These are phyloP conservation scores for Oryza officinalis DNA, from an alignment of 176 grass and related monocot genomes.

Conservation along the genomic window DNA sequence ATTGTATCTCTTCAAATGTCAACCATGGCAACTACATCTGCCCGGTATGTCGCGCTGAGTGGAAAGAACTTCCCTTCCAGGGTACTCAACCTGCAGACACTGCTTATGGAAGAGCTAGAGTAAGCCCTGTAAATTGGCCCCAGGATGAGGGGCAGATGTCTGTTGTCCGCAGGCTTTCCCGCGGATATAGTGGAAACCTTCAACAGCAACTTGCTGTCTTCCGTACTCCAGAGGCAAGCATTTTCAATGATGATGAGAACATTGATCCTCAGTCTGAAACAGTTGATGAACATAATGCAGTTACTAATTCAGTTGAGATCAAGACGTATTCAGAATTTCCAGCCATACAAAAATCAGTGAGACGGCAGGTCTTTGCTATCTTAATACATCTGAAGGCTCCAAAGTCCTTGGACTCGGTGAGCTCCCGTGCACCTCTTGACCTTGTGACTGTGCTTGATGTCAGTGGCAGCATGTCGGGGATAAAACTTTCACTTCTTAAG, in stretches of 20 bases:
- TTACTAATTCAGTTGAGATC: constrained; percentile 54
- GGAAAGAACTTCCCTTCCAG: constrained; percentile 81
- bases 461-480: constrained; percentile 92
- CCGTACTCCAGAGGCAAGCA: constrained; percentile 38
- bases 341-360: constrained; percentile 46
- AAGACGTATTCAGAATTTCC: constrained; percentile 61
- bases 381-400: constrained; percentile 95
- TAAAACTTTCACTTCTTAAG: constrained; percentile 82
- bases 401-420: constrained; percentile 19
- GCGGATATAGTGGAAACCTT: constrained; percentile 42
- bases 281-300: background rate
- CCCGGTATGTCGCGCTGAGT: constrained; percentile 77
- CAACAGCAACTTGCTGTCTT: constrained; percentile 42
- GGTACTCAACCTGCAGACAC: constrained; percentile 41
- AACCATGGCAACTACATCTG: constrained; percentile 77
- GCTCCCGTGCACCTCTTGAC: constrained; percentile 75
- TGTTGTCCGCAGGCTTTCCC: constrained; percentile 49
- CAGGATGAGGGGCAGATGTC: constrained; percentile 54
- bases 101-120: constrained; percentile 62
- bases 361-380: constrained; percentile 54
- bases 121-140: constrained; percentile 61
- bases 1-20: constrained; percentile 89
- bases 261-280: constrained; percentile 47
- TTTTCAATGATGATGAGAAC: constrained; percentile 83
- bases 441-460: constrained; percentile 94